Evolutionary conservation across 257 asterid species (phyloP).

Genomic region (Solanum piurae): DNA sequence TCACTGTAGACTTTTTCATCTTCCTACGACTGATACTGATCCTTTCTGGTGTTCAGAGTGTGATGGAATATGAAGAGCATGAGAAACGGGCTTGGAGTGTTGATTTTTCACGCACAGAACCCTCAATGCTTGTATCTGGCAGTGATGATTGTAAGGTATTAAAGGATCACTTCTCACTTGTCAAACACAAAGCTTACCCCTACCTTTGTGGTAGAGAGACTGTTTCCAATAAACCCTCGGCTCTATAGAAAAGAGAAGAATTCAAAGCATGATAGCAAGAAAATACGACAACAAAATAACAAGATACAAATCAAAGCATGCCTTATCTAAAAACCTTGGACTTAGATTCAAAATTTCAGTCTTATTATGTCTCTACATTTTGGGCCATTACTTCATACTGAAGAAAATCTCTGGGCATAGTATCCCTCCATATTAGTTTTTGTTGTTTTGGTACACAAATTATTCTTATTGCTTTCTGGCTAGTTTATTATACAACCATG

Average conservation of each 20-base stretch:
- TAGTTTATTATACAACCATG: not conserved
- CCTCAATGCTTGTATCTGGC: conserved; percentile 44
- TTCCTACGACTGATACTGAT: not conserved
- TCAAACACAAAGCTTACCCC: not conserved
- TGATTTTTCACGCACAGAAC: conserved; percentile 36
- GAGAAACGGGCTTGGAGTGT: conserved; percentile 48
- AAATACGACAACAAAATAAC: not conserved
- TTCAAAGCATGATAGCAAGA: not conserved
- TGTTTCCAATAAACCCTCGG: not conserved
- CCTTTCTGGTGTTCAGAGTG: conserved; percentile 19
- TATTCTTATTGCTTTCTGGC: not conserved
- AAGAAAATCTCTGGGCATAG: not conserved
- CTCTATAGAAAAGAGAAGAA: not conserved
- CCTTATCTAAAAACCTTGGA: not conserved
- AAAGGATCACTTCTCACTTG: not conserved
- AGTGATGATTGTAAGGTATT: conserved; percentile 46
- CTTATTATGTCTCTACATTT: not conserved
- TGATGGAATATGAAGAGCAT: conserved; percentile 44
- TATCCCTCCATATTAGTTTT: not conserved
- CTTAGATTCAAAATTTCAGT: not conserved
- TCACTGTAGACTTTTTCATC: not conserved
- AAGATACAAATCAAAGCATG: not conserved
- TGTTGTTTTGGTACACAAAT: not conserved
- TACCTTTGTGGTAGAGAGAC: not conserved
- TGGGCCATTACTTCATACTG: not conserved